phyloP scores from a whole-genome alignment of 2,329 filamentous ascomycete genomes.

The Elsinoe perseae region DNA sequence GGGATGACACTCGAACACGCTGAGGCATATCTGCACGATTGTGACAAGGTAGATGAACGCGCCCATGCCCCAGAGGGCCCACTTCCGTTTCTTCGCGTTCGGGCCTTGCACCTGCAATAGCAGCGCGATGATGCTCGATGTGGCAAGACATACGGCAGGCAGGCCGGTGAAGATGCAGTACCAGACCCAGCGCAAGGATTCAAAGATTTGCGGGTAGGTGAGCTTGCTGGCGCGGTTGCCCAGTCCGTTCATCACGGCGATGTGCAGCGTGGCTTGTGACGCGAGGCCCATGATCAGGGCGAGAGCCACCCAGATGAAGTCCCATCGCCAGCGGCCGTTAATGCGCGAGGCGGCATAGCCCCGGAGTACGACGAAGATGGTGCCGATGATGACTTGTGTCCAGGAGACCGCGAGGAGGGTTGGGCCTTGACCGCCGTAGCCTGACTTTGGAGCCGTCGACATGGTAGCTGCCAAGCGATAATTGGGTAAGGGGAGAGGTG shows the following conservation, averaged over 20 bases:
- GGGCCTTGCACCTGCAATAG: background rate
- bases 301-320: slow-evolving; percentile 8
- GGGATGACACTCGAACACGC: slow-evolving; percentile 1
- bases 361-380: background rate
- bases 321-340: slow-evolving; percentile 2
- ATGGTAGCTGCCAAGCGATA: background rate
- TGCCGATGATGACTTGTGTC: background rate
- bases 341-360: background rate
- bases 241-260: background rate
- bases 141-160: background rate
- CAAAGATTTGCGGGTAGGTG: slow-evolving; percentile 3
- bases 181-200: background rate
- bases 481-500: background rate
- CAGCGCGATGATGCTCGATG: slow-evolving; percentile 1
- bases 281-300: background rate
- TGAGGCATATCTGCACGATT: slow-evolving; percentile 1
- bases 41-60: background rate
- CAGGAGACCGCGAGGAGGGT: background rate
- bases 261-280: slow-evolving; percentile 1
- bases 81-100: background rate
- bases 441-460: background rate
- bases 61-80: background rate
- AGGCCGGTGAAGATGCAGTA: slow-evolving; percentile 12
- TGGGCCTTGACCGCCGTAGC: background rate
- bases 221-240: background rate